A percentile compares a stretch with the other conserved stretches of the same genome.
Conservation (phyloP, 2,329 filamentous ascomycete species). For the Fusarium sp. region DNA sequence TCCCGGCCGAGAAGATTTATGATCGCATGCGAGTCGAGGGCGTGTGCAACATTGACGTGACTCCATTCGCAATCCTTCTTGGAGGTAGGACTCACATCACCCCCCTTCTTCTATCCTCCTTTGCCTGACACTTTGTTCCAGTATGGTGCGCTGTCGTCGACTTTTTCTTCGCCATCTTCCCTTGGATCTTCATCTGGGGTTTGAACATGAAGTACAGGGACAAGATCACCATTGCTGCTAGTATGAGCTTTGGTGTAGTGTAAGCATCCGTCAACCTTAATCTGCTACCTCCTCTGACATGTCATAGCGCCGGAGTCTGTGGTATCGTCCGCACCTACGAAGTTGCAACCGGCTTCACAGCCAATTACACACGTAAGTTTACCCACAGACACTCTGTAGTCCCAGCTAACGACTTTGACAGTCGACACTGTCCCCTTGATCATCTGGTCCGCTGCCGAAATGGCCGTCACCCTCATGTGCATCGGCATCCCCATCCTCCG, state of each 20-base stretch:
- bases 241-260: conserved; percentile 55
- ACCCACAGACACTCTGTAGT: not conserved
- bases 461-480: conserved; percentile 51
- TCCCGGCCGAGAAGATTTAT: conserved; percentile 23
- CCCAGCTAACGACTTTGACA: conserved; percentile 21
- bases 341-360: conserved; percentile 19
- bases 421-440: conserved; percentile 49
- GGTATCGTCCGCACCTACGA: conserved; percentile 29
- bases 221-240: conserved; percentile 53
- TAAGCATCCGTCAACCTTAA: conserved; percentile 21
- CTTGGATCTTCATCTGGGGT: conserved; percentile 56
- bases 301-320: conserved; percentile 21
- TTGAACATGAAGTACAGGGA: conserved; percentile 55
- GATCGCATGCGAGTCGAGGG: conserved; percentile 6
- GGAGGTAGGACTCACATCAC: conserved; percentile 12
- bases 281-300: not conserved
- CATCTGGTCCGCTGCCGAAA: conserved; percentile 52
- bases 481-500: conserved; percentile 52
- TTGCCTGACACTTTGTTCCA: not conserved
- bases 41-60: conserved; percentile 4
- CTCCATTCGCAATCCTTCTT: conserved; percentile 19
- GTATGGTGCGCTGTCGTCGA: conserved; percentile 44
- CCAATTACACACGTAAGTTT: conserved; percentile 23
- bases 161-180: conserved; percentile 53
- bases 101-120: not conserved